Evolutionary conservation across 495 filamentous ascomycete species (phyloP).

Genomic region (Parachaetomium inaequale): DNA sequence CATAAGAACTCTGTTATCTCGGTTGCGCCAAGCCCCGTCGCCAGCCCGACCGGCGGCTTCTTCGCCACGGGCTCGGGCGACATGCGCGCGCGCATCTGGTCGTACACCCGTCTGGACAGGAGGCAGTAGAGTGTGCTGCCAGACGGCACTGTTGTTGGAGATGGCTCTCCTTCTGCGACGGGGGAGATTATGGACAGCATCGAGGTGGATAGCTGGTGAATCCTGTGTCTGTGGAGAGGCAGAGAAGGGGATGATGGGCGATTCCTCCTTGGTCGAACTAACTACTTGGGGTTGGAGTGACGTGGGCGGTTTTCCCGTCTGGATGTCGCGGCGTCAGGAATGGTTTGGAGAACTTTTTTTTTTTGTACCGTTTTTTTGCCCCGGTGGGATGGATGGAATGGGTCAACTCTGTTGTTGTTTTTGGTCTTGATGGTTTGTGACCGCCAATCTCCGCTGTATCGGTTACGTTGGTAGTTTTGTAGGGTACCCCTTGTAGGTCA

Average conservation of each 20-base stretch:
- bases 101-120: slow-evolving; percentile 47
- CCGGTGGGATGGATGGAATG: slow-evolving; percentile 5
- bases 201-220: no score
- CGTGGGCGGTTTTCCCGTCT: slow-evolving; percentile 11
- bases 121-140: background rate
- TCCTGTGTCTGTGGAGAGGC: background rate
- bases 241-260: background rate
- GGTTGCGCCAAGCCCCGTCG: slow-evolving; percentile 81
- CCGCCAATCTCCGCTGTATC: slow-evolving; percentile 1
- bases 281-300: background rate
- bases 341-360: slow-evolving; percentile 12
- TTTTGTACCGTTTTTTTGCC: background rate
- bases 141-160: no score
- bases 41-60: slow-evolving; percentile 68
- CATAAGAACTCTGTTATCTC: slow-evolving; percentile 93
- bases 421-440: background rate
- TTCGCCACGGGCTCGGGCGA: slow-evolving; percentile 90
- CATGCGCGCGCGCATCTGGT: slow-evolving; percentile 90
- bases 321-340: slow-evolving; percentile 20
- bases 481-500: background rate
- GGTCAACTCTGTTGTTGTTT: background rate
- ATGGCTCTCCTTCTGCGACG: no score
- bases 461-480: background rate
- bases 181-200: no score
- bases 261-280: background rate